A percentile compares a stretch with the other conserved stretches of the same genome.
Conservation (phyloP, 208 protist genomes). For the Giardia muris region DNA sequence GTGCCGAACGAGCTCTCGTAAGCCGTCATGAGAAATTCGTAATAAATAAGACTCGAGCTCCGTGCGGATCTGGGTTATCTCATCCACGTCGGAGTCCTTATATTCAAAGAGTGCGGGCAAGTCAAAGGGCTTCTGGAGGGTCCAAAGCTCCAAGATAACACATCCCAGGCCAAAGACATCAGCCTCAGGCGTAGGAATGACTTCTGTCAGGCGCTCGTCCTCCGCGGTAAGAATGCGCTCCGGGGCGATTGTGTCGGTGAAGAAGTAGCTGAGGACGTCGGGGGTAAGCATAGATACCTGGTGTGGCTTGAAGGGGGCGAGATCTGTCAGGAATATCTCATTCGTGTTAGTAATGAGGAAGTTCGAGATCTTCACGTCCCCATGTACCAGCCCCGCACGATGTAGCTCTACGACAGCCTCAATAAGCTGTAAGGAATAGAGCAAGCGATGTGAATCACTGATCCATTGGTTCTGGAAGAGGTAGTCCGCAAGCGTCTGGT, state of each 20-base stretch:
- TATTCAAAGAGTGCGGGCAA: not conserved
- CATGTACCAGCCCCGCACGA: not conserved
- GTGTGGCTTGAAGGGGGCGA: slow-evolving; percentile 2
- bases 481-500: not conserved
- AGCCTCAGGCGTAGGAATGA: not conserved
- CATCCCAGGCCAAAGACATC: not conserved
- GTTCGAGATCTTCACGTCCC: slow-evolving; percentile 4
- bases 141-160: not conserved
- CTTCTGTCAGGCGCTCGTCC: not conserved
- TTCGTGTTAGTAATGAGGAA: not conserved
- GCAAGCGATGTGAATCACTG: not conserved
- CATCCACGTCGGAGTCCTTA: not conserved
- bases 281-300: not conserved
- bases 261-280: not conserved
- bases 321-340: not conserved
- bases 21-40: not conserved
- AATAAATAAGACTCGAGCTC: not conserved
- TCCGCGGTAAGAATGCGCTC: not conserved
- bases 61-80: not conserved
- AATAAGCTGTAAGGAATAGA: slow-evolving; percentile 2
- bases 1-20: not conserved
- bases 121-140: not conserved
- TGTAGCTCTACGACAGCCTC: not conserved
- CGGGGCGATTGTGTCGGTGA: not conserved
- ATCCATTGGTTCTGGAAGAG: not conserved